Percentiles rank a stretch among this genome's conserved stretches.
Conservation (phyloP, 1,284 basidiomycete species). For the Albatrellus sp. region DNA sequence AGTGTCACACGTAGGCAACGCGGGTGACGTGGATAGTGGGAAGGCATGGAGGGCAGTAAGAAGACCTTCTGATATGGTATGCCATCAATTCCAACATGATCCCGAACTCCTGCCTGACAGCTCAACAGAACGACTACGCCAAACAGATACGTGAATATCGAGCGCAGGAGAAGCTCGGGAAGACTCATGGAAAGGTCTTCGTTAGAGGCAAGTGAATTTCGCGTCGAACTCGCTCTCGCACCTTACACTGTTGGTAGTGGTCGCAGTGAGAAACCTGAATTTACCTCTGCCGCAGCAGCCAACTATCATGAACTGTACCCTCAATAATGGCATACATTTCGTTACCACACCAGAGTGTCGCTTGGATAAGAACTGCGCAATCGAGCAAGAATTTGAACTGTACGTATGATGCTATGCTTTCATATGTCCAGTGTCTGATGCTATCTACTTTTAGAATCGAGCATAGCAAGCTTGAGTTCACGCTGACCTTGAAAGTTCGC, state of each 20-base stretch:
- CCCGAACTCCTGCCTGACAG: constrained; percentile 2
- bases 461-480: constrained; percentile 84
- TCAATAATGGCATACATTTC: constrained; percentile 95
- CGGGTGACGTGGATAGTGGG: constrained; percentile 72
- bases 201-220: constrained; percentile 56
- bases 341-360: constrained; percentile 81
- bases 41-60: constrained; percentile 84
- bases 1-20: constrained; percentile 52
- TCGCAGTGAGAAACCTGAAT: constrained; percentile 60
- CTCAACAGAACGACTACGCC: constrained; percentile 75
- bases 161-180: constrained; percentile 64
- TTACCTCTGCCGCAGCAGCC: constrained; percentile 65
- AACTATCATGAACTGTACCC: constrained; percentile 75
- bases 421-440: not conserved
- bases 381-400: constrained; percentile 93
- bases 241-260: constrained; percentile 35
- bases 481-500: constrained; percentile 72
- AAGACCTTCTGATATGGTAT: constrained; percentile 86
- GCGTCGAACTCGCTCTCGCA: not conserved
- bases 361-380: constrained; percentile 50
- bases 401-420: constrained; percentile 26
- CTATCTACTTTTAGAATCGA: constrained; percentile 45
- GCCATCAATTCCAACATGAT: constrained; percentile 12
- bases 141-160: constrained; percentile 78
- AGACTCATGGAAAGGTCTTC: constrained; percentile 85